Base-by-base conservation (phyloP, 1,284 basidiomycete genomes). In the Puccinia novopanici region DNA sequence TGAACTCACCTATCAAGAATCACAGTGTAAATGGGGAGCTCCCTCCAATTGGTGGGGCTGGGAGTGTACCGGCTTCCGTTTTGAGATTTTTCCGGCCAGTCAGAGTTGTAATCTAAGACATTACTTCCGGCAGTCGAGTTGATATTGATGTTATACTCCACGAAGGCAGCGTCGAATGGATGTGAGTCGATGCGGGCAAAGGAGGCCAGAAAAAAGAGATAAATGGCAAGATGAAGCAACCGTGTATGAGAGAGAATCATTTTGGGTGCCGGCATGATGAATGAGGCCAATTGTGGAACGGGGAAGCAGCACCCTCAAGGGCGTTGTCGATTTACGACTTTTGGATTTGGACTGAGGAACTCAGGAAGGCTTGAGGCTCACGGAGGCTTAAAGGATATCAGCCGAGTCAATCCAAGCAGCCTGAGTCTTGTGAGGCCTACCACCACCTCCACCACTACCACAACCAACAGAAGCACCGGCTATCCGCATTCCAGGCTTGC, bases 21-120 rank as follows among this genome's bases (percentile, higher is more conserved):
- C 82, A 95, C 85, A 52, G 92, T 94, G 86, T 95, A 95, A 81
- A 91, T 89, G 0, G 94, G 93, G 24, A 94, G 86, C 24, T 90
- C 88, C 50, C 94, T 90, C 94, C 94, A 96, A 86, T 95, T 95
- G 24, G 83, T 77, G 0, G 94, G 94, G 0, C 92, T 94, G 0
- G 89, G 88, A 0, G 90, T 91, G 86, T 95, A 94, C 3, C 61
- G 57, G 24, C 74, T 65, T 5, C 88, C 90, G 2, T 86, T 88
- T 83, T 90, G 92, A 15, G 89, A 86, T 78, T 91, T 88, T 42
- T 83, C 84, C 3, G 78, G 78, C 78, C 78, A 80, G 71, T 89
- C 88, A 9, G 92, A 87, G 40, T 87, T 85, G 86, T 94, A 95
- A 71, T 94, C 89, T 57, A 90, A 86, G 17, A 91, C 90, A 63